A percentile compares a stretch with the other conserved stretches of the same genome.
Conservation (phyloP, 352 stramenopile genomes). For the Thalassiosira exigua region DNA sequence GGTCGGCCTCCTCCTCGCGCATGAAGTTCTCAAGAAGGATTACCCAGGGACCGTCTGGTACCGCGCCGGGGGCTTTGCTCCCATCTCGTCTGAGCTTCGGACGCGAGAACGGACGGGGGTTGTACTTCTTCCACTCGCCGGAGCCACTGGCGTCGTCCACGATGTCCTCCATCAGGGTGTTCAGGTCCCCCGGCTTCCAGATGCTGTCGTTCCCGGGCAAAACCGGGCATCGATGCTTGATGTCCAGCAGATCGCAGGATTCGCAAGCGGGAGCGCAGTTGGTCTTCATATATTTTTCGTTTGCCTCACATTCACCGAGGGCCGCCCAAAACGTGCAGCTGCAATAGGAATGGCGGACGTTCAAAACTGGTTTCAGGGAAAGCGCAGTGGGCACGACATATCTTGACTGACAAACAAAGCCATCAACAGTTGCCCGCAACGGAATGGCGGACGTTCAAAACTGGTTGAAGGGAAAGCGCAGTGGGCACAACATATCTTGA, state of each 20-base stretch:
- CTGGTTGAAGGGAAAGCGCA: too few relatives aligned
- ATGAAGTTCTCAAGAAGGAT: constrained; percentile 85
- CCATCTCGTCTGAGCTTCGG: constrained; percentile 19
- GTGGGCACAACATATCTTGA: too few relatives aligned
- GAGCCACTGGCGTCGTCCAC: constrained; percentile 25
- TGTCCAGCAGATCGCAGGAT: constrained; percentile 65
- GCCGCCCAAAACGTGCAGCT: constrained; percentile 50
- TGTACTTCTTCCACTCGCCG: constrained; percentile 18
- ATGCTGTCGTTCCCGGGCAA: constrained; percentile 12
- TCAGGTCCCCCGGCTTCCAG: constrained; percentile 61
- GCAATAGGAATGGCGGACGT: too few relatives aligned
- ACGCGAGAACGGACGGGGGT: constrained; percentile 18
- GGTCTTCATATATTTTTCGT: constrained; percentile 39
- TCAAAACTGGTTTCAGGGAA: too few relatives aligned
- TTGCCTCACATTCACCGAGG: constrained; percentile 33
- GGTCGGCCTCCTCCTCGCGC: constrained; percentile 59
- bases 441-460: too few relatives aligned
- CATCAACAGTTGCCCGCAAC: too few relatives aligned
- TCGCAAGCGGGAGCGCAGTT: constrained; percentile 49
- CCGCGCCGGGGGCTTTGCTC: neutral
- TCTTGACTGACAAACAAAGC: too few relatives aligned
- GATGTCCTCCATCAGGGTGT: constrained; percentile 71
- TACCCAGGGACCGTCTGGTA: constrained; percentile 74
- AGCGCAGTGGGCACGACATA: too few relatives aligned
- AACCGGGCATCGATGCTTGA: constrained; percentile 40